These are phyloP conservation scores for Dendryphion nanum DNA, from an alignment of 2,329 filamentous ascomycete genomes.

Conservation along the genomic window DNA sequence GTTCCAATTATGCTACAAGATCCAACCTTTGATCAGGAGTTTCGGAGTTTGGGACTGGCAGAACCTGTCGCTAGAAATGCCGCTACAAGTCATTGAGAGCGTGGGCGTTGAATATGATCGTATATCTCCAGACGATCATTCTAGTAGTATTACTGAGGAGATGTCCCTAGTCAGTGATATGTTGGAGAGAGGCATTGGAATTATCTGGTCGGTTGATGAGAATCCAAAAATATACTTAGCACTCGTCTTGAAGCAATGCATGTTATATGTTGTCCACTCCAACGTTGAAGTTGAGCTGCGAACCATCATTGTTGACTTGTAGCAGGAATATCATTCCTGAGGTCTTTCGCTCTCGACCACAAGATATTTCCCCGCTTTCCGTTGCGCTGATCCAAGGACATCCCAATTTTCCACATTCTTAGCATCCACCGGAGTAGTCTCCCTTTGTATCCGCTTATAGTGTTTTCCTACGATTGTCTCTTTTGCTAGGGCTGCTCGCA, in stretches of 20 bases:
- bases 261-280: not conserved
- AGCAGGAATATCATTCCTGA: slow-evolving; percentile 18
- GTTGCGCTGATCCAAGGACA: slow-evolving; percentile 63
- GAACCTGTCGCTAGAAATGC: too few relatives aligned
- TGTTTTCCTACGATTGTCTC: slow-evolving; percentile 62
- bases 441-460: slow-evolving; percentile 50
- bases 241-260: not conserved
- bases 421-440: slow-evolving; percentile 41
- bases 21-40: too few relatives aligned
- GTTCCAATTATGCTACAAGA: too few relatives aligned
- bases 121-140: too few relatives aligned
- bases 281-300: not conserved
- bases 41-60: too few relatives aligned
- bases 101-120: too few relatives aligned
- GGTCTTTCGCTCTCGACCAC: slow-evolving; percentile 65
- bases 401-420: slow-evolving; percentile 65
- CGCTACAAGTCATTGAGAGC: too few relatives aligned
- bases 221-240: not conserved
- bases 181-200: too few relatives aligned
- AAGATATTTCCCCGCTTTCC: slow-evolving; percentile 70
- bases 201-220: too few relatives aligned
- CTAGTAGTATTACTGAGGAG: too few relatives aligned
- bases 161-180: too few relatives aligned
- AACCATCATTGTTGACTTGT: not conserved
- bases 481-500: slow-evolving; percentile 56